Evolutionary conservation across 768 basidiomycete genomes (phyloP), one percentile per base, ranked within the genome.

Genomic region (Trametes gibbosa): DNA sequence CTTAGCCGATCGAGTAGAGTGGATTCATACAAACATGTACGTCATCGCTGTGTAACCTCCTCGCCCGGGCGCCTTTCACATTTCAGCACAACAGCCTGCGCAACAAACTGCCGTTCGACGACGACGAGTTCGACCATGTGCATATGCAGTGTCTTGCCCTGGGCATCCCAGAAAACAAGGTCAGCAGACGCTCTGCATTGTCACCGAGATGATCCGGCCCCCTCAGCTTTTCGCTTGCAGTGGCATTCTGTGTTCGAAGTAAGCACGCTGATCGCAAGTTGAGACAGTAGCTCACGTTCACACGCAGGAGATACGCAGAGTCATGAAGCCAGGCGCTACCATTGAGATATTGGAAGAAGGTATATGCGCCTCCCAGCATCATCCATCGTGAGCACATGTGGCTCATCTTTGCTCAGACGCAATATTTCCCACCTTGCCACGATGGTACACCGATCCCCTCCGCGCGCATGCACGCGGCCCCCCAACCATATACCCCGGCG

Each of bases 81-180:
- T 45, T 14, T 37, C 21, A 42, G 27, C 17, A 24, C 53, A 21
- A 17, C 62, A 91, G 89, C 70, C 72, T 92, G 65, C 88, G 89
- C 47, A 89, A 83, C 12, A 87, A 79, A 65, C 76, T 92, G 19
- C 90, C 90, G 0, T 92, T 90, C 67, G 88, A 90, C 16, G 90
- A 91, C 54, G 88, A 91, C 59, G 84, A 87, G 64, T 92, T 92
- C 61, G 90, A 92, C 70, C 83, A 88, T 69, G 83, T 92, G n/a
- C 90, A 87, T 64, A 81, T 91, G 17, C 55, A 63, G 17, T 47
- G 66, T 32, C 49, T 65, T 2, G 62, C 66, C 3, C 43, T 59
- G 17, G 88, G 82, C 16, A 82, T 90, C 29, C 88, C 87, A 6
- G 90, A 91, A 69, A 88, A 85, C 64, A 90, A 90, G 77, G 87